Evolutionary conservation across 768 basidiomycete species (phyloP).

Genomic region (Collybia sordida): DNA sequence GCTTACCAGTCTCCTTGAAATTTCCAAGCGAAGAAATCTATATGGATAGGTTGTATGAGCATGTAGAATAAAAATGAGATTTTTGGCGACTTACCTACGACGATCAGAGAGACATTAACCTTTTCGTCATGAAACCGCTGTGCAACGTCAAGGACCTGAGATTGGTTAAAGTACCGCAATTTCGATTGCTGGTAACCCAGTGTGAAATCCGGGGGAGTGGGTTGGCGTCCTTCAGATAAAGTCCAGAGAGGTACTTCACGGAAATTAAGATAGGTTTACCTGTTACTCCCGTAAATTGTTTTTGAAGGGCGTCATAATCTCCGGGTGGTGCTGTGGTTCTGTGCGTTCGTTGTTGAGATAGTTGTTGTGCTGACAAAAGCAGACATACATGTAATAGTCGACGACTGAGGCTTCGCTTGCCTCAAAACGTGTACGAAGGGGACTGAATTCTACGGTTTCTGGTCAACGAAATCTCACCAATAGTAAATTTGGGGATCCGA

Average conservation of each 20-base stretch:
- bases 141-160: conserved; percentile 31
- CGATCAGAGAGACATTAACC: conserved; percentile 34
- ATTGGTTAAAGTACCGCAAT: conserved; percentile 35
- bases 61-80: neutral
- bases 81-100: conserved; percentile 22
- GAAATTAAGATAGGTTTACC: conserved; percentile 15
- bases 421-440: conserved; percentile 29
- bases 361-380: neutral
- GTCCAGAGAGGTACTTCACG: neutral
- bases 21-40: conserved; percentile 37
- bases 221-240: conserved; percentile 26
- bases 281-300: conserved; percentile 34
- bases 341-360: neutral
- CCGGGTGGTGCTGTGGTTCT: conserved; percentile 34
- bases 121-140: conserved; percentile 34
- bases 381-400: conserved; percentile 32
- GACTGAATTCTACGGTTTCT: conserved; percentile 26
- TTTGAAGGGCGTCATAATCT: conserved; percentile 34
- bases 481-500: neutral
- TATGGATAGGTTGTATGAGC: neutral
- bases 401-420: conserved; percentile 31
- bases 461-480: neutral
- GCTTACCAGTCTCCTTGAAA: conserved; percentile 36
- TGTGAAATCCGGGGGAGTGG: conserved; percentile 34
- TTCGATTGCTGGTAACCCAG: conserved; percentile 37